phyloP scores from a whole-genome alignment of 352 stramenopile species.

The Pythium oligandrum region DNA sequence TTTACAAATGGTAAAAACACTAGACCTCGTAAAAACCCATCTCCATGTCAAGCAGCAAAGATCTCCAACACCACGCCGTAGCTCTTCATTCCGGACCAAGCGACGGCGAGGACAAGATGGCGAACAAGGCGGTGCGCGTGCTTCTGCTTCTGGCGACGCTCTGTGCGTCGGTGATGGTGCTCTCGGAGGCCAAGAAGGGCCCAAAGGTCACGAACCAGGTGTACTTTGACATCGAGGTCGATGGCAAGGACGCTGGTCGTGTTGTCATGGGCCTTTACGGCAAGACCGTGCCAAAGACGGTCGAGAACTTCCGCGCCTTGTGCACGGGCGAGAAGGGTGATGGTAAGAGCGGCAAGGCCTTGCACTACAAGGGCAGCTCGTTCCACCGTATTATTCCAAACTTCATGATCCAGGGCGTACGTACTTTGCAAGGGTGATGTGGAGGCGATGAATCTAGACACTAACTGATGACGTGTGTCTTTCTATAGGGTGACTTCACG shows the following conservation, averaged over 20 bases:
- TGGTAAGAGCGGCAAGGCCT: slow-evolving; percentile 90
- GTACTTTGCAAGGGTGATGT: slow-evolving; percentile 5
- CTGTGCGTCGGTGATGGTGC: slow-evolving; percentile 30
- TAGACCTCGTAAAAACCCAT: too few species aligned
- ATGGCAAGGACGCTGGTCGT: slow-evolving; percentile 73
- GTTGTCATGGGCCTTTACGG: slow-evolving; percentile 84
- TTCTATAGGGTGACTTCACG: slow-evolving; percentile 67
- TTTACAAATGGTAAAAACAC: too few species aligned
- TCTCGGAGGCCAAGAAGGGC: slow-evolving; percentile 28
- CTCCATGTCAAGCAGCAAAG: too few species aligned
- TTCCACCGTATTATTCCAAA: slow-evolving; percentile 98
- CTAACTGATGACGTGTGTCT: slow-evolving; percentile 1
- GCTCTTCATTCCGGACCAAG: too few species aligned
- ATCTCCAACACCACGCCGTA: too few species aligned
- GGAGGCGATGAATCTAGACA: neutral
- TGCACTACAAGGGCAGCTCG: slow-evolving; percentile 95
- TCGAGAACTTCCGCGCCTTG: slow-evolving; percentile 64
- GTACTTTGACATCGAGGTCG: slow-evolving; percentile 97
- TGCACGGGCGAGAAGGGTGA: slow-evolving; percentile 76
- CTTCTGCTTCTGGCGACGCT: slow-evolving; percentile 27
- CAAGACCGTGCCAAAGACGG: slow-evolving; percentile 84
- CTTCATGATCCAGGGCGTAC: slow-evolving; percentile 88
- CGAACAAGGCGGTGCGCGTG: slow-evolving; percentile 41
- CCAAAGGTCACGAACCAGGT: slow-evolving; percentile 89
- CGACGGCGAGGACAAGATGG: slow-evolving; percentile 27